These are phyloP conservation scores for Lichtheimia ornata DNA, from an alignment of 371 early-diverging fungal species.

Conservation along the genomic window DNA sequence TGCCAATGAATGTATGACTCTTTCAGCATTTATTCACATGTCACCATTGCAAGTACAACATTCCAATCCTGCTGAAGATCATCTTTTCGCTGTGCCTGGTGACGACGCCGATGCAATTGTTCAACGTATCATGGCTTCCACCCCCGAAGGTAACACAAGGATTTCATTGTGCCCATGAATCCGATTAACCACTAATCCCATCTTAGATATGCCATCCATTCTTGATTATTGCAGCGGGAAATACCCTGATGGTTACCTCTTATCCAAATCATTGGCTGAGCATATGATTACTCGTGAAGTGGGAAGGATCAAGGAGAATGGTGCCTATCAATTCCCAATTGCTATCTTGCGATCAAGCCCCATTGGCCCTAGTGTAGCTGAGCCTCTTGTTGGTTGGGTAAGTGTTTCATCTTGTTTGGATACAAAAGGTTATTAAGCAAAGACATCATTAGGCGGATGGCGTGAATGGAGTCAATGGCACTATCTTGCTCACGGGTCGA, in stretches of 20 bases:
- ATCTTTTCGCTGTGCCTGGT: conserved; percentile 46
- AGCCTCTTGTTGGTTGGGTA: conserved; percentile 71
- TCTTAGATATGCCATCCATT: conserved; percentile 17
- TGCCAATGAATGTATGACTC: conserved; percentile 48
- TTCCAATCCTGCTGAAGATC: conserved; percentile 37
- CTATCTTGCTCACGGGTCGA: conserved; percentile 38
- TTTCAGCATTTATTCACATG: conserved; percentile 52
- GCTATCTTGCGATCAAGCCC: conserved; percentile 57
- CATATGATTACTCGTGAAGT: conserved; percentile 52
- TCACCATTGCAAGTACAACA: conserved; percentile 47
- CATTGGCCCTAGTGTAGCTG: conserved; percentile 52
- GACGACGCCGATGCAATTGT: conserved; percentile 44
- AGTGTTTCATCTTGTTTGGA: conserved; percentile 1
- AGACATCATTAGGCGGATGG: conserved; percentile 47
- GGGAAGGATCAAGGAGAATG: conserved; percentile 29
- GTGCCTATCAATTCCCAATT: conserved; percentile 36
- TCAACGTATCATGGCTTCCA: conserved; percentile 17
- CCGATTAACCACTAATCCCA: too few species aligned
- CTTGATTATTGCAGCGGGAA: conserved; percentile 12
- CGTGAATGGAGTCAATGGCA: conserved; percentile 56
- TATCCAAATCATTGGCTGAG: conserved; percentile 60
- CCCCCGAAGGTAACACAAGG: conserved; percentile 17
- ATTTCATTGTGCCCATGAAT: not conserved
- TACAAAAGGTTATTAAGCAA: not conserved
- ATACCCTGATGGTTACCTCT: conserved; percentile 57